Base-by-base conservation (phyloP, 768 basidiomycete species). In the Pilatotrama ljubarskyi region DNA sequence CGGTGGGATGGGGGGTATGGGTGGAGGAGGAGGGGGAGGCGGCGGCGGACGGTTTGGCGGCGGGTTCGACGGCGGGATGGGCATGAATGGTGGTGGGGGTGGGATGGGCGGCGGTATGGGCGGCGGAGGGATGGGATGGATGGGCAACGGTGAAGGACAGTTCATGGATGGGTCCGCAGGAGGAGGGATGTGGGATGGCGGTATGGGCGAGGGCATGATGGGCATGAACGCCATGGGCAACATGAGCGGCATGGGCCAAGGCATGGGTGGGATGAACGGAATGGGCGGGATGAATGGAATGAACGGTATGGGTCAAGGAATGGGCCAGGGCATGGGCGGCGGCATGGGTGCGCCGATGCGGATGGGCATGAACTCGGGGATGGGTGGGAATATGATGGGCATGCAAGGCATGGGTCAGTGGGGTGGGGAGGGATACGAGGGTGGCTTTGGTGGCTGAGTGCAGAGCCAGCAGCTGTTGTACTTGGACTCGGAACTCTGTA, bases 171-270 rank as follows among this genome's bases (percentile, higher is more conserved):
- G 52, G 13, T 44, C 63, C 5, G 29, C 29, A 2, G 68, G 72
- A 5, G 38, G 38, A 0, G 71, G 67, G 18, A 74, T 80, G 58
- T 74, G 74, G 73, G 76, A 75, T 17, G 73, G 71, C 9, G 74
- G 73, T 0, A 73, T 76, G 71, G 70, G 72, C n/a, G 65, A 76
- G 5, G 78, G 77, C 9, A 82, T 83, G 76, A 74, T 73, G 68
- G 76, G 78, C 68, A 79, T 70, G 67, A 62, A 53, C 37, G 57
- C 58, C 1, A 68, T 69, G 66, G 49, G 40, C 40, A 64, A 68
- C 36, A 74, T 74, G 66, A 73, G 69, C 52, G 67, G 54, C 66
- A 64, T 54, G 59, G 59, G 42, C 38, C 51, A 58, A 38, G 59
- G 59, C 7, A 67, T 67, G 66, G 57, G 55, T 20, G 63, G 56